phyloP scores from a whole-genome alignment of 768 basidiomycete species.

The Clavulina sp. region DNA sequence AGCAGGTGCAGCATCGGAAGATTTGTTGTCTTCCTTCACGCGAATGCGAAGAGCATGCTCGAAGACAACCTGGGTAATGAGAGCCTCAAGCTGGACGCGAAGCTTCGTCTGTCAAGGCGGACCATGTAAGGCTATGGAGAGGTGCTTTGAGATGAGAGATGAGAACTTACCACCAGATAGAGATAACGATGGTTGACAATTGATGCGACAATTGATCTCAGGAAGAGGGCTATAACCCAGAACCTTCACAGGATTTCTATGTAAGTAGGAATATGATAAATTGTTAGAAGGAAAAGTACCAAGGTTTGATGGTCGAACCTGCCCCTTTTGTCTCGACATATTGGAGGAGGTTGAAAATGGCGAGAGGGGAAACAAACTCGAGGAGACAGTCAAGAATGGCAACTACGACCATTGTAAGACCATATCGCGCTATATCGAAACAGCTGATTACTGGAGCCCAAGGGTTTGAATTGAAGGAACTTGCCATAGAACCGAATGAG shows the following conservation, averaged over 20 bases:
- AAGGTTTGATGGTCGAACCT: slow-evolving; percentile 35
- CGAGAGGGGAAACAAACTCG: slow-evolving; percentile 22
- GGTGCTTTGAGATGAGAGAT: slow-evolving; percentile 1
- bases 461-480: background rate
- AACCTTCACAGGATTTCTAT: background rate
- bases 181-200: slow-evolving; percentile 37
- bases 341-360: slow-evolving; percentile 25
- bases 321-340: slow-evolving; percentile 40
- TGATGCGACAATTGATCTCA: slow-evolving; percentile 17
- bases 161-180: slow-evolving; percentile 20
- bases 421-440: no score
- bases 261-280: background rate
- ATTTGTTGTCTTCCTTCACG: slow-evolving; percentile 33
- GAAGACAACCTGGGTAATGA: slow-evolving; percentile 53
- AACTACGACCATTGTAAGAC: no score
- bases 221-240: slow-evolving; percentile 25
- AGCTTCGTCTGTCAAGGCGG: slow-evolving; percentile 28
- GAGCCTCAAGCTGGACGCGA: slow-evolving; percentile 31
- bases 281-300: slow-evolving; percentile 51
- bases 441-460: no score
- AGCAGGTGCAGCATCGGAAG: background rate
- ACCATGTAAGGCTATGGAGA: no score
- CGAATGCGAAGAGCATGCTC: slow-evolving; percentile 66
- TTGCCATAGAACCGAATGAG: slow-evolving; percentile 15
- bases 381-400: no score